Base-by-base conservation (phyloP, 2,329 filamentous ascomycete genomes). In the Cladosporium sp. region DNA sequence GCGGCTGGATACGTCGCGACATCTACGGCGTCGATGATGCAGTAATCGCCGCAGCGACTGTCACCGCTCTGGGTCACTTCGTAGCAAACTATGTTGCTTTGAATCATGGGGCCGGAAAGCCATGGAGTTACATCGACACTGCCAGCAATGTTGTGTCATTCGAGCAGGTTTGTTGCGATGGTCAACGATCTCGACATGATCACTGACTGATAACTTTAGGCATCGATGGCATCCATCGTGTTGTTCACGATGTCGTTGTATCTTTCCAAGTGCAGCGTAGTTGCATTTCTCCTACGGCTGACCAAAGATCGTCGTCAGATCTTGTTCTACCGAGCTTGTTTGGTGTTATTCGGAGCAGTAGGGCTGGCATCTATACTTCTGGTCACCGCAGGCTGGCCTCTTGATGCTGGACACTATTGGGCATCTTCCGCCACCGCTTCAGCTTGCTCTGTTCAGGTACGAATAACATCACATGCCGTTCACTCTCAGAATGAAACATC, bases 291-390 rank as follows among this genome's bases (percentile, higher is more conserved):
- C 12, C 45, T 58, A n/a, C 55, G 59, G 9, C 52, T 63, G 14
- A 58, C 55, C 6, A 58, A 58, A 34, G 39, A 58, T 9, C 19
- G 55, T 12, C 36, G 45, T 39, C 55, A 50, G 40, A 49, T 59
- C 17, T 52, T 34, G 25, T 20, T 59, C 14, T 28, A 54, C 30
- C 50, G 42, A 14, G 30, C 61, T 15, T 61, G 55, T 30, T 22
- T 38, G n/a, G 30, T 25, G 8, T 6, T 65, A 9, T 60, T 59
- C n/a, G 30, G 54, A 5, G 22, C 60, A 1, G 61, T 64, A 60
- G 62, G 52, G 14, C 55, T 68, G 19, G 65, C 64, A 34, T 64
- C 66, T 11, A 58, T 67, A 11, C 37, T 68, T 15, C 40, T 43
- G 12, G 28, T 61, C 25, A 37, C 59, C 19, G 30, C 30, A 4